Evolutionary conservation across 306 rosid species (phyloP).

Genomic region (Glycine latifolia): DNA sequence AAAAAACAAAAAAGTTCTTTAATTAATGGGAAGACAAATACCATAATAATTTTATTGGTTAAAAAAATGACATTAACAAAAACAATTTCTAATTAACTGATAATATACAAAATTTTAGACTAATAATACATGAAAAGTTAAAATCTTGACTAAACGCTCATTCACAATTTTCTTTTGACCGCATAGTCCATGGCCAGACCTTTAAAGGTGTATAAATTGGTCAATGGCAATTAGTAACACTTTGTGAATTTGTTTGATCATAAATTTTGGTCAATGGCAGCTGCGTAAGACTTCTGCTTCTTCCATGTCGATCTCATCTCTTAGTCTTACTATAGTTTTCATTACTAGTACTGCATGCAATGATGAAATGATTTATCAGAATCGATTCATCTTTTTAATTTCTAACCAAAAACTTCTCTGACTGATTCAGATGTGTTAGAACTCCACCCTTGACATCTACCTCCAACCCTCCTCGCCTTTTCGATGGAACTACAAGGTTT

Average conservation of each 20-base stretch:
- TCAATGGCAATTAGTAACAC: neutral
- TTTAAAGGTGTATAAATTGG: no score
- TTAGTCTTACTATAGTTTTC: no score
- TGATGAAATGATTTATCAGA: no score
- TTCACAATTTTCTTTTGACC: neutral
- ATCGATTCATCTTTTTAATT: neutral
- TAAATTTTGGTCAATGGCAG: neutral
- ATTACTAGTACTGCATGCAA: no score
- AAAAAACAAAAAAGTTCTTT: no score
- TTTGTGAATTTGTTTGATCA: neutral
- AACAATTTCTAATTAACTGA: no score
- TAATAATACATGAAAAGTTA: neutral
- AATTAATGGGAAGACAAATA: no score
- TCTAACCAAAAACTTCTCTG: neutral
- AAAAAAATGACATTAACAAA: no score
- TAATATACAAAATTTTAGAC: neutral
- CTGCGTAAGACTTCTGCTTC: neutral
- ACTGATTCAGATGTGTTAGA: neutral
- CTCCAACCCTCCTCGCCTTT: neutral
- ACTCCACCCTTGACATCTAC: neutral
- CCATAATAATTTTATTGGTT: no score
- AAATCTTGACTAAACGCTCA: no score
- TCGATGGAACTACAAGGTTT: constrained; percentile 18
- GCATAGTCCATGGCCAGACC: no score
- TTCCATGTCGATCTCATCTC: no score